Evolutionary conservation across 192 early-diverging fungal genomes (phyloP).

Genomic region (Coemansia asiatica): DNA sequence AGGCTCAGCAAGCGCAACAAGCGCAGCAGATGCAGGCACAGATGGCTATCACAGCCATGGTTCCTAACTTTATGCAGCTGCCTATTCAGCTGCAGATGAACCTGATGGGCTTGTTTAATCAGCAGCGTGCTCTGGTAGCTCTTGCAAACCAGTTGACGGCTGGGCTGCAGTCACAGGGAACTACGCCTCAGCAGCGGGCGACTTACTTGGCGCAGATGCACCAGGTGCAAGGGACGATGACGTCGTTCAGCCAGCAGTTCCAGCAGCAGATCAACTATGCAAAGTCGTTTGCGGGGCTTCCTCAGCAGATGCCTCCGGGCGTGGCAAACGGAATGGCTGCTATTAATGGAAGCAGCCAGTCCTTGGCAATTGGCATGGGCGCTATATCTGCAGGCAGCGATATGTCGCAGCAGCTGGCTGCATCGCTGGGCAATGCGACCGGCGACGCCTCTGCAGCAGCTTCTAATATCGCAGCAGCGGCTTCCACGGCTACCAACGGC

Average conservation of each 20-base stretch:
- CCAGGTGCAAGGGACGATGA: slow-evolving; percentile 20
- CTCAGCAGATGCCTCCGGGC: slow-evolving; percentile 14
- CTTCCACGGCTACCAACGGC: not conserved
- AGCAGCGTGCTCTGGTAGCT: slow-evolving; percentile 10
- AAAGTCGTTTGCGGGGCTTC: slow-evolving; percentile 1
- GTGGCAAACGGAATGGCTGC: slow-evolving; percentile 2
- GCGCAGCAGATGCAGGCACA: slow-evolving; percentile 33
- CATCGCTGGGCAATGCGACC: not conserved
- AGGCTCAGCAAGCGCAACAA: slow-evolving; percentile 1
- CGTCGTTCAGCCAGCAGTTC: slow-evolving; percentile 12
- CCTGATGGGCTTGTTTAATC: slow-evolving; percentile 12
- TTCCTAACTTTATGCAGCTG: slow-evolving; percentile 28
- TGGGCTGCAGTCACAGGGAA: slow-evolving; percentile 4
- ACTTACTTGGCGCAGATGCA: slow-evolving; percentile 7
- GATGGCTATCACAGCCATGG: slow-evolving; percentile 17
- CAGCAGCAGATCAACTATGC: slow-evolving; percentile 12
- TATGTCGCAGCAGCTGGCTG: slow-evolving; percentile 11
- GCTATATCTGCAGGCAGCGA: not conserved
- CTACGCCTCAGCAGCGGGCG: slow-evolving; percentile 30
- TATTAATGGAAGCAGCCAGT: not conserved
- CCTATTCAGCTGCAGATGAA: slow-evolving; percentile 15
- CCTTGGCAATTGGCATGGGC: not conserved
- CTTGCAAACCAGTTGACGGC: slow-evolving; percentile 15
- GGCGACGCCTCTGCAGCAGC: not conserved
- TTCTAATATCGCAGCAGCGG: no score